phyloP scores from a whole-genome alignment of 2,329 filamentous ascomycete species.

The Hypoxylon sp. region DNA sequence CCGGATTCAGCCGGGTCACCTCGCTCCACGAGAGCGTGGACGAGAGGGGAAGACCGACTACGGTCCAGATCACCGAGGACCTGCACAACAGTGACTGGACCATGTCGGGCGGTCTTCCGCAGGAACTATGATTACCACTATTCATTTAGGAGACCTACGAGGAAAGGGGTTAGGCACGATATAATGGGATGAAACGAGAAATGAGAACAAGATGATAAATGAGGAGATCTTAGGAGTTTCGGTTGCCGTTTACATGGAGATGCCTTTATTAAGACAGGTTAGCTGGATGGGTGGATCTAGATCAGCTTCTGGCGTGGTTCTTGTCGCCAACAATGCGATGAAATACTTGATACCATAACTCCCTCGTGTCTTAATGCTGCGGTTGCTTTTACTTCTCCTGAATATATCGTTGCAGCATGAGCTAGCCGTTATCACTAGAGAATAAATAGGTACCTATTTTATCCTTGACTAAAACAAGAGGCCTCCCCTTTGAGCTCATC shows the following conservation, averaged over 20 bases:
- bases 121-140: too few relatives aligned
- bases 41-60: not conserved
- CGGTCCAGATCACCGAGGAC: constrained; percentile 5
- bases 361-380: not conserved
- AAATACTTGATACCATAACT: not conserved
- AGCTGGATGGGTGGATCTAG: not conserved
- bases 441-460: not conserved
- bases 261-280: not conserved
- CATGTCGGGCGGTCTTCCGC: constrained; percentile 18
- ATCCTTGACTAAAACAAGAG: not conserved
- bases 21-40: constrained; percentile 4
- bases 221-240: not conserved
- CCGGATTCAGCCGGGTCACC: not conserved
- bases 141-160: too few relatives aligned
- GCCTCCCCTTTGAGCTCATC: not conserved
- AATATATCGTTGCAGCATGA: not conserved
- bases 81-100: not conserved
- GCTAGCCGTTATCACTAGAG: not conserved
- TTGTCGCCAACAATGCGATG: not conserved
- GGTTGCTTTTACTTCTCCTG: not conserved
- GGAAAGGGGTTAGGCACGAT: not conserved
- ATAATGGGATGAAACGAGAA: not conserved
- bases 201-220: not conserved
- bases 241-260: not conserved
- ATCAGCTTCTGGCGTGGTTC: not conserved